Evolutionary conservation across 1,284 basidiomycete species (phyloP).

Genomic region (Cutaneotrichosporon curvatum): DNA sequence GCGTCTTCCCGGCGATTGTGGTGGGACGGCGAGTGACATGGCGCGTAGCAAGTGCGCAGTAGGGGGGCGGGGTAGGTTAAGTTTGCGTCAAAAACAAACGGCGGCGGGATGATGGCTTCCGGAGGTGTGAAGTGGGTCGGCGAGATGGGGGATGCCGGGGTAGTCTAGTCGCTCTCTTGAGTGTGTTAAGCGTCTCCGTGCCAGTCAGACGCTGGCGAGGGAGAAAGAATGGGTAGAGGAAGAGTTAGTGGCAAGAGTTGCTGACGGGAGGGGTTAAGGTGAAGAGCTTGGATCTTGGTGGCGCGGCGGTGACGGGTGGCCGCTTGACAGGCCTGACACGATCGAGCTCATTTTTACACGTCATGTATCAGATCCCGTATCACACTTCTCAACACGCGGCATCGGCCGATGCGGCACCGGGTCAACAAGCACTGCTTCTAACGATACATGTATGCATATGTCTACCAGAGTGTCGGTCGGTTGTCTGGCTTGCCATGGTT

Average conservation of each 20-base stretch:
- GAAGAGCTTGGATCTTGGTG: background rate
- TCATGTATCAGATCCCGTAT: background rate
- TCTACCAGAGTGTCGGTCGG: slow-evolving; percentile 38
- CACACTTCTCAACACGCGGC: too few species aligned
- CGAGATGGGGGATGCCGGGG: too few species aligned
- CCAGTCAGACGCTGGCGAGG: too few species aligned
- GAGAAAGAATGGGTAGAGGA: background rate
- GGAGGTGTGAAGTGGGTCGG: background rate
- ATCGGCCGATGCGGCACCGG: too few species aligned
- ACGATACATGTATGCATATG: background rate
- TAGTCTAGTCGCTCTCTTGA: too few species aligned
- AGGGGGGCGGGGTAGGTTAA: background rate
- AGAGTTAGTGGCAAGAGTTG: background rate
- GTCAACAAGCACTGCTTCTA: too few species aligned
- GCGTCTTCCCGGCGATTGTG: slow-evolving; percentile 27
- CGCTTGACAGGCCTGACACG: too few species aligned
- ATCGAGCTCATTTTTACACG: background rate
- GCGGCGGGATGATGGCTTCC: too few species aligned
- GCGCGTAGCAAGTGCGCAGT: background rate
- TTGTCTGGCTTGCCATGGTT: slow-evolving; percentile 44
- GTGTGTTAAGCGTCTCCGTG: too few species aligned
- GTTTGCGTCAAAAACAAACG: too few species aligned
- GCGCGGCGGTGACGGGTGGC: too few species aligned
- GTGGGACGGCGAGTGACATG: slow-evolving; percentile 25
- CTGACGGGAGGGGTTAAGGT: background rate